phyloP scores from a whole-genome alignment of 1,139 yeast species.

The Nakaseomyces delphensis region DNA sequence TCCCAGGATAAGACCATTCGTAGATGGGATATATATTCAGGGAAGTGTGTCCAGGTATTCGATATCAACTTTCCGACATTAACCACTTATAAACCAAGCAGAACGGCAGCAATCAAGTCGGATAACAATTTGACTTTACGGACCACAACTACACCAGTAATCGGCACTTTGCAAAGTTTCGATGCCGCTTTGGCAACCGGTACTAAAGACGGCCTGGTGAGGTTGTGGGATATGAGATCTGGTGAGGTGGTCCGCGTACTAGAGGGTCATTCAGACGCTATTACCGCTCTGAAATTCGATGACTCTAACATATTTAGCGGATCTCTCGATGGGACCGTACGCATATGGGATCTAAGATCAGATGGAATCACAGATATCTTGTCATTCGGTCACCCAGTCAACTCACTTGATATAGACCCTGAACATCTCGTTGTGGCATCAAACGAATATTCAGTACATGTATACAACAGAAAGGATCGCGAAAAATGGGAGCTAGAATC shows the following conservation, averaged over 20 bases:
- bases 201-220: constrained; percentile 63
- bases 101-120: neutral
- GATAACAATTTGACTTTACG: constrained; percentile 3
- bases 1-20: constrained; percentile 78
- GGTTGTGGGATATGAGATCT: constrained; percentile 67
- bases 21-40: constrained; percentile 82
- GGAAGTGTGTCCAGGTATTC: constrained; percentile 39
- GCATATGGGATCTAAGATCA: constrained; percentile 66
- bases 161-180: constrained; percentile 38
- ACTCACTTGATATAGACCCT: constrained; percentile 47
- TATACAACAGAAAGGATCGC: constrained; percentile 47
- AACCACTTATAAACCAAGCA: neutral
- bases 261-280: constrained; percentile 63
- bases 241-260: constrained; percentile 60
- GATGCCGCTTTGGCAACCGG: constrained; percentile 73
- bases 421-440: constrained; percentile 46
- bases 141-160: constrained; percentile 15
- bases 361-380: constrained; percentile 55
- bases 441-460: constrained; percentile 41
- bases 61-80: constrained; percentile 23
- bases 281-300: constrained; percentile 62
- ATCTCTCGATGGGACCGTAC: constrained; percentile 51
- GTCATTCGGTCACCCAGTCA: constrained; percentile 46
- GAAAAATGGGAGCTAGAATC: constrained; percentile 38
- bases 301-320: constrained; percentile 56